phyloP scores from a whole-genome alignment of 1,139 yeast species.

The Arxiozyma slooffiae region DNA sequence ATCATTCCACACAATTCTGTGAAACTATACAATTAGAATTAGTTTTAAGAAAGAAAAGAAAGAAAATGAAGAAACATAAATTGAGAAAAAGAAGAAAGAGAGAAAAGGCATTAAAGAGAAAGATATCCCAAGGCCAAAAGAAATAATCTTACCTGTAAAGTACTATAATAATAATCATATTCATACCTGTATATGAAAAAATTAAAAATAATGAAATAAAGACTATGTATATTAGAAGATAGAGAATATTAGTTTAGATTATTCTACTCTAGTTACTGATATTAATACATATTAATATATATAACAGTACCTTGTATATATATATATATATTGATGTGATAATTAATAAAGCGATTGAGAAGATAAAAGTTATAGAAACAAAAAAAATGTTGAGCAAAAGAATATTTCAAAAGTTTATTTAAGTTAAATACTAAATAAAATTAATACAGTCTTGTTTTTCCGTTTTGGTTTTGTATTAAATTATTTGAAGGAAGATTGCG shows the following conservation, averaged over 20 bases:
- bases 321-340: not conserved
- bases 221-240: not conserved
- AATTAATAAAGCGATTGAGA: too few relatives aligned
- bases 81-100: conserved; percentile 59
- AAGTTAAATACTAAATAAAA: not conserved
- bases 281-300: too few relatives aligned
- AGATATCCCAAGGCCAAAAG: conserved; percentile 26
- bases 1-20: not conserved
- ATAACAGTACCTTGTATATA: not conserved
- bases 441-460: not conserved
- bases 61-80: conserved; percentile 67
- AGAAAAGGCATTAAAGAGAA: conserved; percentile 29
- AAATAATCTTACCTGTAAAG: conserved; percentile 4
- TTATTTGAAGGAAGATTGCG: not conserved
- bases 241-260: not conserved
- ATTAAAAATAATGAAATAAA: too few relatives aligned
- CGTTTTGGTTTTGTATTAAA: not conserved
- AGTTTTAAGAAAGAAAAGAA: conserved; percentile 57
- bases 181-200: too few relatives aligned
- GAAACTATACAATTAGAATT: conserved; percentile 36
- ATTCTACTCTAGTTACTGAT: not conserved
- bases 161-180: not conserved
- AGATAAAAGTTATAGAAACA: too few relatives aligned
- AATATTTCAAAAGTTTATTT: not conserved
- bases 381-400: not conserved